These are phyloP conservation scores for Candida sp. DNA, from an alignment of 1,139 yeast genomes.

Conservation along the genomic window DNA sequence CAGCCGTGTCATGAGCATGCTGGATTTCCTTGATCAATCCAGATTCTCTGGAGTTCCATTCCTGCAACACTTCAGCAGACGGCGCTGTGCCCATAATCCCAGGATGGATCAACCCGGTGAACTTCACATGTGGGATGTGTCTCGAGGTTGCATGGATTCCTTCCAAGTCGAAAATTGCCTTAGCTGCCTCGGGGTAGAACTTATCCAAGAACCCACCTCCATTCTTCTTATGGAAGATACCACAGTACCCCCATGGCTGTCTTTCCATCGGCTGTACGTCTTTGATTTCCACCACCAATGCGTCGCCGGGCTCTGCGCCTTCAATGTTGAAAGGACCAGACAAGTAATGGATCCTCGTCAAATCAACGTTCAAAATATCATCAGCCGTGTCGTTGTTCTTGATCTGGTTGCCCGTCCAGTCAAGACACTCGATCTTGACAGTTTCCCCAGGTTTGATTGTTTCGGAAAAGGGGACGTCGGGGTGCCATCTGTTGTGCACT, in stretches of 20 bases:
- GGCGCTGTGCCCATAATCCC: slow-evolving; percentile 57
- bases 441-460: slow-evolving; percentile 44
- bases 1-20: slow-evolving; percentile 31
- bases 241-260: slow-evolving; percentile 58
- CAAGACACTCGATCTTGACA: slow-evolving; percentile 52
- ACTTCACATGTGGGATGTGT: slow-evolving; percentile 52
- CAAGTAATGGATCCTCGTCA: slow-evolving; percentile 47
- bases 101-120: slow-evolving; percentile 49
- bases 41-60: slow-evolving; percentile 48
- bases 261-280: slow-evolving; percentile 55
- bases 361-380: slow-evolving; percentile 46
- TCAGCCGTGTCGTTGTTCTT: slow-evolving; percentile 50
- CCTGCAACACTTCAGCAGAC: slow-evolving; percentile 38
- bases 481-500: slow-evolving; percentile 57
- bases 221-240: slow-evolving; percentile 48
- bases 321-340: slow-evolving; percentile 52
- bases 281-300: slow-evolving; percentile 50
- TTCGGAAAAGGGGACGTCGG: slow-evolving; percentile 46
- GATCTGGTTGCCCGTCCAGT: slow-evolving; percentile 58
- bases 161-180: slow-evolving; percentile 55
- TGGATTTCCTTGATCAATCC: slow-evolving; percentile 32
- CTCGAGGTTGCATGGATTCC: slow-evolving; percentile 52
- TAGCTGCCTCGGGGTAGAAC: slow-evolving; percentile 53
- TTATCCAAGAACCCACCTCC: slow-evolving; percentile 55
- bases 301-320: slow-evolving; percentile 52